A percentile compares a stretch with the other conserved stretches of the same genome.
Evolutionary conservation across 192 early-diverging fungal genomes (phyloP).

Genomic region (Backusella westeae): DNA sequence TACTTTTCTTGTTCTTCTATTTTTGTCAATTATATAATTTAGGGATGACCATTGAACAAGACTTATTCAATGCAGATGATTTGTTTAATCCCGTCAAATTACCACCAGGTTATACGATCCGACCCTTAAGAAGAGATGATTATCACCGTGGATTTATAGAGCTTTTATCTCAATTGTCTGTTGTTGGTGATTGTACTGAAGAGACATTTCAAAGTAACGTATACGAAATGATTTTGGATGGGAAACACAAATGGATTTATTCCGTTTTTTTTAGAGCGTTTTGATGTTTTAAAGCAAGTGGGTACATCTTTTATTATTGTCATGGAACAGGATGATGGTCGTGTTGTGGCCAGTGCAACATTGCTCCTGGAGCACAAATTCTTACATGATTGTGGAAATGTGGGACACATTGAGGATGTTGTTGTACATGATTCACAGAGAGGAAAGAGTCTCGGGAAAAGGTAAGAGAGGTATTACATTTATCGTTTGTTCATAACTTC

Average conservation of each 20-base stretch:
- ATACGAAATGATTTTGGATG: too few species aligned
- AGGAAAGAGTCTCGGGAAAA: conserved; percentile 64
- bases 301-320: conserved; percentile 78
- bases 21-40: background rate
- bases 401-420: conserved; percentile 92
- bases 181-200: conserved; percentile 72
- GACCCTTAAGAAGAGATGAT: conserved; percentile 77
- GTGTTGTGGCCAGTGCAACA: conserved; percentile 83
- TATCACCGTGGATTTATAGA: conserved; percentile 71
- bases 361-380: conserved; percentile 93
- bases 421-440: conserved; percentile 75
- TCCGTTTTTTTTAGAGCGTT: conserved; percentile 52
- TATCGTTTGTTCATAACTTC: background rate
- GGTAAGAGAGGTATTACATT: conserved; percentile 17
- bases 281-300: conserved; percentile 69
- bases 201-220: conserved; percentile 62
- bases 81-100: background rate
- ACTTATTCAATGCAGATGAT: background rate
- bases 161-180: conserved; percentile 74
- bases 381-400: conserved; percentile 75
- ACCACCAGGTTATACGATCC: conserved; percentile 59
- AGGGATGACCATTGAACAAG: background rate
- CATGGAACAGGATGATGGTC: conserved; percentile 64
- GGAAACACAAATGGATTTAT: background rate
- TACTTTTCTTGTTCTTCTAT: background rate